phyloP scores from a whole-genome alignment of 192 early-diverging fungal species.

The Helicostylum pulchrum region DNA sequence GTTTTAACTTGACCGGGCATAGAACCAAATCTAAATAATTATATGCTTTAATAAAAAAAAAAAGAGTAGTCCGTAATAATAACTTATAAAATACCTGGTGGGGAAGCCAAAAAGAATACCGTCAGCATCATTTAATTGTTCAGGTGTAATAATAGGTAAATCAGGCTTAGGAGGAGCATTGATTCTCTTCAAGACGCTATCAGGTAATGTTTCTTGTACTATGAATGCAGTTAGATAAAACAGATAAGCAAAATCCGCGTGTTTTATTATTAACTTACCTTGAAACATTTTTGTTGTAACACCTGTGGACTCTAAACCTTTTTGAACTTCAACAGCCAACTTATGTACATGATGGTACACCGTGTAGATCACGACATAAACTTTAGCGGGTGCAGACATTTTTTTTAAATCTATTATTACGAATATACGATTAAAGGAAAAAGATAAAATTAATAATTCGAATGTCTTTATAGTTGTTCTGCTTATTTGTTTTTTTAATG shows the following conservation, averaged over 20 bases:
- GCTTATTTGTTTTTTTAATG: too few species aligned
- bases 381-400: conserved; percentile 18
- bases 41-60: background rate
- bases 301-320: conserved; percentile 59
- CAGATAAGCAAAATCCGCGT: background rate
- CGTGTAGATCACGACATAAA: conserved; percentile 35
- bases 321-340: conserved; percentile 65
- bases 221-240: conserved; percentile 5
- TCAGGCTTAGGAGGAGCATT: conserved; percentile 46
- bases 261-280: conserved; percentile 35
- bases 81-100: conserved; percentile 37
- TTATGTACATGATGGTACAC: conserved; percentile 68
- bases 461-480: too few species aligned
- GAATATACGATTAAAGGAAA: background rate
- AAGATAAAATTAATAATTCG: too few species aligned
- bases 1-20: conserved; percentile 38
- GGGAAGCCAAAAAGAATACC: conserved; percentile 56
- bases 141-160: conserved; percentile 42
- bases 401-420: too few species aligned
- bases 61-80: background rate
- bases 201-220: conserved; percentile 60
- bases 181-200: conserved; percentile 54
- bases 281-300: conserved; percentile 41
- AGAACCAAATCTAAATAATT: conserved; percentile 30
- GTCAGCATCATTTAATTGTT: conserved; percentile 44